Evolutionary conservation across 2,329 filamentous ascomycete genomes (phyloP), one percentile per base, ranked within the genome.

Genomic region (Cladophialophora psammophila): DNA sequence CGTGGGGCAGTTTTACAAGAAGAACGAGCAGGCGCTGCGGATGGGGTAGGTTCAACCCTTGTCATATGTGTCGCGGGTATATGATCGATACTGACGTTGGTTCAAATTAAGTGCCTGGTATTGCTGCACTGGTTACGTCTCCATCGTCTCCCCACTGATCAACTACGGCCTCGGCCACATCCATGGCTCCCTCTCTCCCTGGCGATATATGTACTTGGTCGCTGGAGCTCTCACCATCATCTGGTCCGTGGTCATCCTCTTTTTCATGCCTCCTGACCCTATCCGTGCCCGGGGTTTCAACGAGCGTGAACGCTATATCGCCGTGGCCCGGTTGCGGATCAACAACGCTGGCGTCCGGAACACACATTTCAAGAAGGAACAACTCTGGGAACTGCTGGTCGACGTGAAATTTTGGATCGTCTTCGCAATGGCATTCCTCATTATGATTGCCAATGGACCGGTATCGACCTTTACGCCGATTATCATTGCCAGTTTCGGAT

Each of bases 181-280:
- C 54, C 77, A 74, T 0, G 86, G 86, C 0, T 75, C 78, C 0
- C 78, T 91, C 42, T 83, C 80, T 36, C 79, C 84, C 1, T 93
- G 90, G 89, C 88, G 91, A 78, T 90, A 90, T 71, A 89, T 91
- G 68, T 91, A 91, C 74, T 80, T 91, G 15, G 78, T 91, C 10
- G 88, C 88, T 0, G 89, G 89, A 0, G 80, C 80, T 0, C 73
- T 91, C 57, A 91, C 89, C 0, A 85, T 90, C 42, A 52, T 90
- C 12, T 70, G 66, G 66, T 61, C 68, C 0, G 90, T 90, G 69
- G 89, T 89, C 0, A 67, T 89, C 0, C 83, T 84, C 74, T 92
- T 89, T 77, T 90, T 90, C 72, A 80, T 82, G 7, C 80, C 91
- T 60, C 90, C 90, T 0, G 87, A 87, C 1, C 88, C 90, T 0